Percentiles rank a stretch among this genome's conserved stretches.
Evolutionary conservation across 202 grass and related monocot species (phyloP).

Genomic region (Saccharum hybrid): DNA sequence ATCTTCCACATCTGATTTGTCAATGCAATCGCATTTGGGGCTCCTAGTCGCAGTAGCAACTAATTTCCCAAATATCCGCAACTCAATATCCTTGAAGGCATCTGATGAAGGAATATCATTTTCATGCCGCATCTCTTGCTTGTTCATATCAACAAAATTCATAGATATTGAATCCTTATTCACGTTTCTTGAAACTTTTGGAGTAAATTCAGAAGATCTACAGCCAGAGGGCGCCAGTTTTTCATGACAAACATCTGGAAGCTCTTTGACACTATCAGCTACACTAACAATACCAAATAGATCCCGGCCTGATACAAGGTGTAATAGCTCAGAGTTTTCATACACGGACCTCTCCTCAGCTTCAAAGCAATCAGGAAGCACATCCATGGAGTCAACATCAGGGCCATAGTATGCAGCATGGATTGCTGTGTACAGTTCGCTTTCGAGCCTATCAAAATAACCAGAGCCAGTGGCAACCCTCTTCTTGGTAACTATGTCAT

Average conservation of each 20-base stretch:
- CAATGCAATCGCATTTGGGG: conserved; percentile 69
- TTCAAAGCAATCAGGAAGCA: conserved; percentile 91
- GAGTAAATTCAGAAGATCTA: conserved; percentile 24
- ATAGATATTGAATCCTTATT: conserved; percentile 32
- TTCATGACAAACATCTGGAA: conserved; percentile 56
- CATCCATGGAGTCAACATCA: conserved; percentile 67
- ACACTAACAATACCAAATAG: conserved; percentile 82
- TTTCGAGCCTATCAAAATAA: conserved; percentile 88
- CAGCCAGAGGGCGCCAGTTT: conserved; percentile 46
- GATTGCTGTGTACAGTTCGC: conserved; percentile 79
- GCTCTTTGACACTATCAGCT: conserved; percentile 42
- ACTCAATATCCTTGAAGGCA: conserved; percentile 77
- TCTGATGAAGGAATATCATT: conserved; percentile 48
- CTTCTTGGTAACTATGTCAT: conserved; percentile 83
- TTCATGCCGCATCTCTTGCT: conserved; percentile 34
- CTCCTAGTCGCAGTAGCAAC: conserved; percentile 75
- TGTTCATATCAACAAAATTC: conserved; percentile 31
- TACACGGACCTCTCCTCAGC: conserved; percentile 85
- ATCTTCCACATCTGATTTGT: conserved; percentile 53
- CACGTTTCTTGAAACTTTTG: conserved; percentile 33
- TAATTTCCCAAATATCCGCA: conserved; percentile 74
- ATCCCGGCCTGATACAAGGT: conserved; percentile 91
- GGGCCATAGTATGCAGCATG: conserved; percentile 86
- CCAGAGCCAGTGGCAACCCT: conserved; percentile 63
- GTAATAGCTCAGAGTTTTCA: conserved; percentile 85